Evolutionary conservation across 2,329 filamentous ascomycete genomes (phyloP).

Genomic region (Clonostachys rhizophaga): DNA sequence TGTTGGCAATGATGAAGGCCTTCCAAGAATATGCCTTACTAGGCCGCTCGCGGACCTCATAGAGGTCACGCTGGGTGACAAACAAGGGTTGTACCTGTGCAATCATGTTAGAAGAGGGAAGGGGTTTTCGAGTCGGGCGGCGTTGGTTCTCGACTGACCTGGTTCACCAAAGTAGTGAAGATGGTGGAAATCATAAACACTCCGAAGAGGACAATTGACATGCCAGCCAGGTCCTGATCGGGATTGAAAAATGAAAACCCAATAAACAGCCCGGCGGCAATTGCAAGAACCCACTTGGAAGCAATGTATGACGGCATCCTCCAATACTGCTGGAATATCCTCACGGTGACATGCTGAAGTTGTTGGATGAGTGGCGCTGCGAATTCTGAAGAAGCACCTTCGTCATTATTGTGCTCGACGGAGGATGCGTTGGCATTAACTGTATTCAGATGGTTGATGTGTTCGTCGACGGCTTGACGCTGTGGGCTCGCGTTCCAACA

Average conservation of each 20-base stretch:
- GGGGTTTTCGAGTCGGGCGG: neutral
- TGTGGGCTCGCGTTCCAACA: constrained; percentile 58
- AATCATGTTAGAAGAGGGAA: constrained; percentile 25
- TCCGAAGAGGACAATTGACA: constrained; percentile 70
- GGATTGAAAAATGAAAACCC: constrained; percentile 65
- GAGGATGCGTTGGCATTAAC: neutral
- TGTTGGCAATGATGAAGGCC: constrained; percentile 67
- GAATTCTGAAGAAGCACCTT: constrained; percentile 55
- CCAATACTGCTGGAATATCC: constrained; percentile 75
- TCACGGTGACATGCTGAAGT: constrained; percentile 56
- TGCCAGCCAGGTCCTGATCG: constrained; percentile 56
- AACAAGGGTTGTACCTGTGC: constrained; percentile 70
- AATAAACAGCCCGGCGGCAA: constrained; percentile 63
- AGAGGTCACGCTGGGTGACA: constrained; percentile 66
- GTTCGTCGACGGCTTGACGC: constrained; percentile 51
- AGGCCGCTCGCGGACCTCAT: constrained; percentile 73
- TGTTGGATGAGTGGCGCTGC: constrained; percentile 70
- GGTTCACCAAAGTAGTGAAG: constrained; percentile 65
- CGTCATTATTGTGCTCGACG: constrained; percentile 10
- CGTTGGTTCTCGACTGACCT: constrained; percentile 22
- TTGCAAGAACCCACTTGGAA: constrained; percentile 60
- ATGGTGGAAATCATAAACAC: constrained; percentile 75
- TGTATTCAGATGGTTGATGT: constrained; percentile 17
- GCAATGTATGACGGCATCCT: constrained; percentile 75
- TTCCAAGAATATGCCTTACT: constrained; percentile 73